Evolutionary conservation across 495 filamentous ascomycete genomes (phyloP).

Genomic region (Stereocaulon alpinum): DNA sequence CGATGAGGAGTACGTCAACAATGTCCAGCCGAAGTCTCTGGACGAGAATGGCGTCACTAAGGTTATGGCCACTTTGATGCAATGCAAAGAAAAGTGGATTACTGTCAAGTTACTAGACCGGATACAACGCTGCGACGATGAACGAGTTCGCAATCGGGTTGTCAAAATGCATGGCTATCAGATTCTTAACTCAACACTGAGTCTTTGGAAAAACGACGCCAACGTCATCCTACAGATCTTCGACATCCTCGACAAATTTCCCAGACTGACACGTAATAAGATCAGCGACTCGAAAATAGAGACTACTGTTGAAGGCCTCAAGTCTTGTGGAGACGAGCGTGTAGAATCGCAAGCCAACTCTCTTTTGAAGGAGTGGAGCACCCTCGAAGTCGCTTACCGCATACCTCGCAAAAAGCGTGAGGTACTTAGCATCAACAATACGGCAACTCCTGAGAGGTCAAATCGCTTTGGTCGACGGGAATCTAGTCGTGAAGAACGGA

Average conservation of each 20-base stretch:
- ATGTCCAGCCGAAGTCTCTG: conserved; percentile 70
- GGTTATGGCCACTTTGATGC: conserved; percentile 97
- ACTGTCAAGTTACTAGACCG: conserved; percentile 86
- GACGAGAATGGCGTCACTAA: conserved; percentile 86
- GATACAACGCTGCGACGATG: conserved; percentile 82
- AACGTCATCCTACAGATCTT: conserved; percentile 84
- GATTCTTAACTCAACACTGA: conserved; percentile 77
- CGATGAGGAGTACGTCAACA: conserved; percentile 95
- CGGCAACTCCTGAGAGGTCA: conserved; percentile 30
- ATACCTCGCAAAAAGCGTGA: conserved; percentile 78
- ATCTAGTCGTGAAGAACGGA: conserved; percentile 49
- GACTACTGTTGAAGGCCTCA: conserved; percentile 61
- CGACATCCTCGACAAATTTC: conserved; percentile 79
- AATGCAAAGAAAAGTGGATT: conserved; percentile 99
- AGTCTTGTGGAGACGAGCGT: conserved; percentile 56
- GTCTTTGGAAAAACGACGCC: conserved; percentile 74
- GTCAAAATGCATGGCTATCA: conserved; percentile 96
- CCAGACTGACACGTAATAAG: conserved; percentile 90
- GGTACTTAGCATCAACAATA: conserved; percentile 35
- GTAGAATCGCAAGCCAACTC: conserved; percentile 60
- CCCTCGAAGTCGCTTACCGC: conserved; percentile 82
- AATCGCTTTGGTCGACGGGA: conserved; percentile 63
- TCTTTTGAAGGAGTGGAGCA: conserved; percentile 77
- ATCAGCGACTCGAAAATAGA: conserved; percentile 96
- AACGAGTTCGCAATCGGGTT: conserved; percentile 76